Evolutionary conservation across 345 rosid species (phyloP).

Genomic region (Citropsis articulata): DNA sequence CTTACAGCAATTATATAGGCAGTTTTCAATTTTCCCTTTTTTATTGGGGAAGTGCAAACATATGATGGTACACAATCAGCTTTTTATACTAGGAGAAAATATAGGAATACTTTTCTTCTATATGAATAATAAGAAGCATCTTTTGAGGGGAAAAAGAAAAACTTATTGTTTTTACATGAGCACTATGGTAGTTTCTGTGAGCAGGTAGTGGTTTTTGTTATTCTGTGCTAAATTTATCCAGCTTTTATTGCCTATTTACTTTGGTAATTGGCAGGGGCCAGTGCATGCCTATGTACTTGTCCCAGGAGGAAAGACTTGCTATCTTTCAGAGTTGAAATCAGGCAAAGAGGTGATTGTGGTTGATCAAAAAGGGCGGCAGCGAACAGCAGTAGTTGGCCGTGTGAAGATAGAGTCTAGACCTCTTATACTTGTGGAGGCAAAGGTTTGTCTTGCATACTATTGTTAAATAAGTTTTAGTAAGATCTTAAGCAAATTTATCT

Average conservation of each 20-base stretch:
- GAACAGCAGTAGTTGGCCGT: constrained; percentile 70
- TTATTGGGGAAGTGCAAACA: background rate
- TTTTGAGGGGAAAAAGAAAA: background rate
- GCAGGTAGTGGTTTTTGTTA: background rate
- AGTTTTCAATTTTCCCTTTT: background rate
- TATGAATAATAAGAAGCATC: background rate
- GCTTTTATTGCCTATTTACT: background rate
- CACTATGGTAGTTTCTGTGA: background rate
- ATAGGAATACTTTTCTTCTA: background rate
- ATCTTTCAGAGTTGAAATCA: constrained; percentile 78
- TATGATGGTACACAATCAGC: background rate
- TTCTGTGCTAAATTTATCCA: background rate
- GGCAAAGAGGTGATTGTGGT: constrained; percentile 68
- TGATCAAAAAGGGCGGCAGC: constrained; percentile 58
- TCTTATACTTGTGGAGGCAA: constrained; percentile 68
- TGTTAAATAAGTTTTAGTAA: background rate
- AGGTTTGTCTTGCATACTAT: constrained; percentile 36
- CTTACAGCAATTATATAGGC: background rate
- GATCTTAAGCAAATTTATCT: background rate
- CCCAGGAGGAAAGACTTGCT: constrained; percentile 85
- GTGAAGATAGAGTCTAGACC: constrained; percentile 88
- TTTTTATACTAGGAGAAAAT: background rate
- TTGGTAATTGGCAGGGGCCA: constrained; percentile 55
- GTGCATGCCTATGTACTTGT: constrained; percentile 78
- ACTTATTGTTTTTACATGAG: background rate